Conservation (phyloP, 1,284 basidiomycete species). For the Ceratobasidium sp. region DNA sequence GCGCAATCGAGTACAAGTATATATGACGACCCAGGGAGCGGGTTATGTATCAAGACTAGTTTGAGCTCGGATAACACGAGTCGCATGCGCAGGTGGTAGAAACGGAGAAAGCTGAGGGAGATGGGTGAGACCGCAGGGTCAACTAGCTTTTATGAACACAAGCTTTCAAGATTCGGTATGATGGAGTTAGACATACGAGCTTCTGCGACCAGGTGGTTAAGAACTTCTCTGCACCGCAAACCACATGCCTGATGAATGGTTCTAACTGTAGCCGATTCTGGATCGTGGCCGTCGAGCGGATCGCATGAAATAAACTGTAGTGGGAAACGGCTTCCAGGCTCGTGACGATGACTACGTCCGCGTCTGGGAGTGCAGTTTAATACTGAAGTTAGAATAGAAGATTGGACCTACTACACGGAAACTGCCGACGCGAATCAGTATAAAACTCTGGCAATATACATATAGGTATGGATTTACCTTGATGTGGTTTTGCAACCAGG, state of each 20-base stretch:
- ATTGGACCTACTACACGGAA: slow-evolving; percentile 9
- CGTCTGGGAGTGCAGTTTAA: neutral
- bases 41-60: neutral
- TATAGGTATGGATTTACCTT: neutral
- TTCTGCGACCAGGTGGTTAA: neutral
- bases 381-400: neutral
- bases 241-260: slow-evolving; percentile 2
- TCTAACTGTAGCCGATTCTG: neutral
- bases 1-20: slow-evolving; percentile 1
- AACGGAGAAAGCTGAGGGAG: slow-evolving; percentile 1
- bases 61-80: slow-evolving; percentile 15
- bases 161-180: neutral
- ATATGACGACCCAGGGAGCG: neutral
- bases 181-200: neutral
- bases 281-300: neutral
- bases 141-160: neutral
- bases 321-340: neutral
- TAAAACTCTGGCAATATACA: neutral
- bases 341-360: slow-evolving; percentile 1
- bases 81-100: slow-evolving; percentile 4
- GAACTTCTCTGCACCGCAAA: neutral
- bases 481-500: slow-evolving; percentile 2
- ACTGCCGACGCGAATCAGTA: neutral
- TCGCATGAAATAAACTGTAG: slow-evolving; percentile 8
- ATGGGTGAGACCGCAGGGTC: neutral